Percentiles rank a stretch among this genome's conserved stretches.
Conservation (phyloP, 1,284 basidiomycete genomes). For the Ustilago bromivora region DNA sequence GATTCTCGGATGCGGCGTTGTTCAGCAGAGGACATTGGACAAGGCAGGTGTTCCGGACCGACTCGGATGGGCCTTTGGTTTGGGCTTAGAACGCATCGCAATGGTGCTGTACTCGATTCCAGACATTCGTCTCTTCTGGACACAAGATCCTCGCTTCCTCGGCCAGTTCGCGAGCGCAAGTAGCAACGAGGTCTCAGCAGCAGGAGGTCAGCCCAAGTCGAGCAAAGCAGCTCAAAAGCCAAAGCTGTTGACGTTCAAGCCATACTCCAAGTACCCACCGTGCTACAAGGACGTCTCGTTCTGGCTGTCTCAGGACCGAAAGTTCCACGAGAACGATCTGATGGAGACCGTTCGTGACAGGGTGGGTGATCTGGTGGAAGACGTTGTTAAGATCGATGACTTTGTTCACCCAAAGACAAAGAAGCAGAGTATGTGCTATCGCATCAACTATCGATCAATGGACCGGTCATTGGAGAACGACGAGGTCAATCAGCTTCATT, state of each 20-base stretch:
- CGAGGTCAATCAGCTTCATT: constrained; percentile 85
- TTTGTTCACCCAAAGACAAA: constrained; percentile 91
- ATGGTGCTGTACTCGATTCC: constrained; percentile 98
- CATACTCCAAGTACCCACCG: constrained; percentile 66
- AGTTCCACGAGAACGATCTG: constrained; percentile 93
- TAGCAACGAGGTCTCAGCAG: constrained; percentile 35
- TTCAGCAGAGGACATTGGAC: constrained; percentile 87
- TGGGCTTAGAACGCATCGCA: constrained; percentile 95
- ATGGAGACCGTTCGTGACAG: constrained; percentile 93
- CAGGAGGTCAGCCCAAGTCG: constrained; percentile 27
- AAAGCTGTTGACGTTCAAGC: constrained; percentile 65
- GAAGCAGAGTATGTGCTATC: constrained; percentile 84
- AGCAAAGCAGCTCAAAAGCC: constrained; percentile 20
- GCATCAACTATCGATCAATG: constrained; percentile 96
- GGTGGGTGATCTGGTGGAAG: constrained; percentile 90
- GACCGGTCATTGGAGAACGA: constrained; percentile 91
- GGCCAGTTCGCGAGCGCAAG: constrained; percentile 79
- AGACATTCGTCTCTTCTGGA: constrained; percentile 99
- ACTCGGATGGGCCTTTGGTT: constrained; percentile 97
- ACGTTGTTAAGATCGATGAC: constrained; percentile 88
- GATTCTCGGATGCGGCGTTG: constrained; percentile 92
- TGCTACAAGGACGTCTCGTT: constrained; percentile 74
- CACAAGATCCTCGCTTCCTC: constrained; percentile 85
- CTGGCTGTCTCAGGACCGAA: constrained; percentile 70
- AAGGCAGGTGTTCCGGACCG: constrained; percentile 77